Evolutionary conservation across 2,329 filamentous ascomycete genomes (phyloP).

Genomic region (Fusarium xylarioides): DNA sequence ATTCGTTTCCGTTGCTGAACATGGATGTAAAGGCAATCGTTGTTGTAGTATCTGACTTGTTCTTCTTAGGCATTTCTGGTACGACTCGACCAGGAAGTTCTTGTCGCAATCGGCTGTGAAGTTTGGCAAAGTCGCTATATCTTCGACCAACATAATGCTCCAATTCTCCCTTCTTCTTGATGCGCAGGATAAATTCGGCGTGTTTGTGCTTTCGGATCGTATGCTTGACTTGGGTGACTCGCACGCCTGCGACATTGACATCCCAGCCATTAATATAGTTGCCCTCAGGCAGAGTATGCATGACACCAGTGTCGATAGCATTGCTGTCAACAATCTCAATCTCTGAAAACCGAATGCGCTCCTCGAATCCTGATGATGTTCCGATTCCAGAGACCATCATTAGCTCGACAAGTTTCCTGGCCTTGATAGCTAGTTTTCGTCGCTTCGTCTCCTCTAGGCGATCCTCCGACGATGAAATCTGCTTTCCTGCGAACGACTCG

Average conservation of each 20-base stretch:
- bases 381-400: conserved; percentile 99
- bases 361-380: conserved; percentile 96
- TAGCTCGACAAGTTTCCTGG: conserved; percentile 93
- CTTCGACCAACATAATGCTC: conserved; percentile 84
- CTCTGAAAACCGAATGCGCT: conserved; percentile 95
- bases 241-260: conserved; percentile 87
- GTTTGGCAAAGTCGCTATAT: conserved; percentile 85
- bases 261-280: conserved; percentile 97
- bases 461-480: conserved; percentile 97
- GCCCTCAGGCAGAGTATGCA: conserved; percentile 88
- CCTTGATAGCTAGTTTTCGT: conserved; percentile 89
- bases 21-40: conserved; percentile 65
- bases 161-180: conserved; percentile 78
- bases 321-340: conserved; percentile 95
- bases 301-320: conserved; percentile 88
- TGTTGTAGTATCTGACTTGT: conserved; percentile 78
- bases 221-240: conserved; percentile 81
- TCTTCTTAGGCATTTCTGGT: conserved; percentile 88
- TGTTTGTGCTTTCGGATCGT: conserved; percentile 92
- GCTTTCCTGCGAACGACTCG: conserved; percentile 95
- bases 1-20: conserved; percentile 69
- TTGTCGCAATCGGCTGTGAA: conserved; percentile 81
- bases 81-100: conserved; percentile 93
- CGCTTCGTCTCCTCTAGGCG: conserved; percentile 95
- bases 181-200: conserved; percentile 89